Evolutionary conservation across 2,329 filamentous ascomycete species (phyloP).

Genomic region (Reticulascus tulasneorum): DNA sequence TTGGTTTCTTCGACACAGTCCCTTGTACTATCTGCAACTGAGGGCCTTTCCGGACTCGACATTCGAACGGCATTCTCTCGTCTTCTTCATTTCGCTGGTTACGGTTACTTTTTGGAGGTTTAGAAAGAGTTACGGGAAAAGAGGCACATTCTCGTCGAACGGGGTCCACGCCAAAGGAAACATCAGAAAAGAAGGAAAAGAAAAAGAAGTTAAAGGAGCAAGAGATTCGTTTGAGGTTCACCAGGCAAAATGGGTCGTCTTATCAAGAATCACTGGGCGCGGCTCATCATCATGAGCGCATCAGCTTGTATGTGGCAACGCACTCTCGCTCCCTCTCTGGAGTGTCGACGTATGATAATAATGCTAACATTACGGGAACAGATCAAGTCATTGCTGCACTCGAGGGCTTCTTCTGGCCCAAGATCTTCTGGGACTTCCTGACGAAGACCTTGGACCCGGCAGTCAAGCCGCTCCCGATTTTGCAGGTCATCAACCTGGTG

Average conservation of each 20-base stretch:
- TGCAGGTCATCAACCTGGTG: conserved; percentile 87
- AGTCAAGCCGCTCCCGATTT: conserved; percentile 80
- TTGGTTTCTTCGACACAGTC: conserved; percentile 18
- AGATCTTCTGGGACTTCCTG: conserved; percentile 96
- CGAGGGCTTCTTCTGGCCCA: conserved; percentile 95
- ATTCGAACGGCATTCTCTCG: conserved; percentile 15
- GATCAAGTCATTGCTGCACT: conserved; percentile 84
- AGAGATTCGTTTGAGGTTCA: conserved; percentile 10
- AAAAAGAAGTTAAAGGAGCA: conserved; percentile 4
- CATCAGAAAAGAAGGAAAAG: conserved; percentile 5
- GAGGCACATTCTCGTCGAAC: conserved; percentile 3
- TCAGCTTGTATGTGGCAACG: conserved; percentile 59
- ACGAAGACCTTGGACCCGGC: conserved; percentile 84
- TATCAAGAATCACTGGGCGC: conserved; percentile 99
- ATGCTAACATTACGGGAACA: conserved; percentile 36
- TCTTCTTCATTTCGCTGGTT: conserved; percentile 13
- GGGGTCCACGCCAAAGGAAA: conserved; percentile 3
- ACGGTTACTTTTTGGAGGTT: conserved; percentile 3
- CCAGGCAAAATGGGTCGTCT: conserved; percentile 76
- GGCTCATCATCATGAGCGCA: conserved; percentile 86
- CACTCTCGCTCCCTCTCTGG: background rate
- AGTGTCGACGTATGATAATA: background rate
- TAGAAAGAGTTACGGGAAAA: conserved; percentile 7
- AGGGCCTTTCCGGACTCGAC: conserved; percentile 14
- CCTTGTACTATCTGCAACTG: conserved; percentile 14